Evolutionary conservation across 371 early-diverging fungal species (phyloP).

Genomic region (Mucor irregularis): DNA sequence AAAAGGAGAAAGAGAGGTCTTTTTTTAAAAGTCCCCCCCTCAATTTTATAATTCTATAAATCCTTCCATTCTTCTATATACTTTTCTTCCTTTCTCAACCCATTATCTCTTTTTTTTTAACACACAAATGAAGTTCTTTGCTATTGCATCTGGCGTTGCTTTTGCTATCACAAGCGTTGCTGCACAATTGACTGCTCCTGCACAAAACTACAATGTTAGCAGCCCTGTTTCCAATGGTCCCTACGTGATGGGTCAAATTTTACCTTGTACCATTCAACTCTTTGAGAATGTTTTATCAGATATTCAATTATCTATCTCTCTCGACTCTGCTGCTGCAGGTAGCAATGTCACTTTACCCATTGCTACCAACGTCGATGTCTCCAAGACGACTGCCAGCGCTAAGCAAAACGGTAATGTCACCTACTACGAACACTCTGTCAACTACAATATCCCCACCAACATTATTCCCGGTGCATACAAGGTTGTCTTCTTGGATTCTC

Average conservation of each 20-base stretch:
- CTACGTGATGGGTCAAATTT: slow-evolving; percentile 38
- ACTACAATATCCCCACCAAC: slow-evolving; percentile 41
- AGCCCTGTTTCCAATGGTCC: slow-evolving; percentile 38
- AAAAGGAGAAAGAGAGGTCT: no score
- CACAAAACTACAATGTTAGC: slow-evolving; percentile 39
- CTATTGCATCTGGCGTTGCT: slow-evolving; percentile 17
- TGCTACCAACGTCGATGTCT: slow-evolving; percentile 33
- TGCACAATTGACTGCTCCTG: slow-evolving; percentile 40
- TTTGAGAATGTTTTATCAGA: slow-evolving; percentile 30
- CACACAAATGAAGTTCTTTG: slow-evolving; percentile 19
- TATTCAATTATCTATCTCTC: slow-evolving; percentile 22
- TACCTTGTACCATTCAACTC: slow-evolving; percentile 39
- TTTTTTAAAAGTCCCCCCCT: background rate
- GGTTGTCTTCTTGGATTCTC: slow-evolving; percentile 38
- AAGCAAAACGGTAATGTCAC: slow-evolving; percentile 34
- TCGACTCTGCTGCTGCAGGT: slow-evolving; percentile 12
- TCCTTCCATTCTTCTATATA: slow-evolving; percentile 1
- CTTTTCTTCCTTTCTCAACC: background rate
- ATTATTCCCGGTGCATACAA: slow-evolving; percentile 42
- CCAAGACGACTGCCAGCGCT: slow-evolving; percentile 30
- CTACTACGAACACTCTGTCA: slow-evolving; percentile 44
- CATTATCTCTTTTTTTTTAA: slow-evolving; percentile 6
- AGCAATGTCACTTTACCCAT: slow-evolving; percentile 21
- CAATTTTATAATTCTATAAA: background rate
- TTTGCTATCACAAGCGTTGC: slow-evolving; percentile 16